Evolutionary conservation across 1,284 basidiomycete genomes (phyloP), one percentile per base, ranked within the genome.

Genomic region (Microbotryum intermedium): DNA sequence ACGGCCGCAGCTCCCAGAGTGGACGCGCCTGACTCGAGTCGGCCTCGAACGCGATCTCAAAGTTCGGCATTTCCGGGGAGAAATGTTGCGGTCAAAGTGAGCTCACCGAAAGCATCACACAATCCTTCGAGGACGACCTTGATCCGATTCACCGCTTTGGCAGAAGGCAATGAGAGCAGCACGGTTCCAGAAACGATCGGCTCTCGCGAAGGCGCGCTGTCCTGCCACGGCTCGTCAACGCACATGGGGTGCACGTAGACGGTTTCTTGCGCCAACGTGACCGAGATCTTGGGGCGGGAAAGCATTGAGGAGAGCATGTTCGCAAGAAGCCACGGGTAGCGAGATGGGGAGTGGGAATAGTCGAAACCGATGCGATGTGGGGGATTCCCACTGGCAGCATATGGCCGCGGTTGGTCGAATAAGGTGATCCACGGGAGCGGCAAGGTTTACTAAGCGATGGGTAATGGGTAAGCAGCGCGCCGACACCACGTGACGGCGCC

Each of bases 101-200:
- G 20, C 62, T 49, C 25, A 57, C 65, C 64, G 16, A 25, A 53
- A 6, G 50, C 57, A 25, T 68, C 62, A 44, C 55, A 60, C 5
- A 64, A 42, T 0, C 64, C 64, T 30, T 66, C 62, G 18, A 68
- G 28, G 4, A 58, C 44, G 55, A 68, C 67, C n/a, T 49, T 50
- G 50, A 68, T 34, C 16, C 42, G 21, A 6, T 26, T 34, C 18
- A 68, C 50, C 0, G 57, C 53, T 5, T 57, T 55, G 18, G 48
- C 39, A 13, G 55, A 7, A 0, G 64, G 58, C 8, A 68, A 58
- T 3, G 56, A 53, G 9, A 68, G 29, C 11, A 64, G 50, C 3
- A 56, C 58, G 0, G 67, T 64, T 0, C 67, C 67, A 16, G 52
- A 50, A 6, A 68, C 9, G 16, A 64, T 50, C 0, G 67, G 64